Evolutionary conservation across 2,329 filamentous ascomycete genomes (phyloP), one percentile per base, ranked within the genome.

Genomic region (Penicillium nordicum): DNA sequence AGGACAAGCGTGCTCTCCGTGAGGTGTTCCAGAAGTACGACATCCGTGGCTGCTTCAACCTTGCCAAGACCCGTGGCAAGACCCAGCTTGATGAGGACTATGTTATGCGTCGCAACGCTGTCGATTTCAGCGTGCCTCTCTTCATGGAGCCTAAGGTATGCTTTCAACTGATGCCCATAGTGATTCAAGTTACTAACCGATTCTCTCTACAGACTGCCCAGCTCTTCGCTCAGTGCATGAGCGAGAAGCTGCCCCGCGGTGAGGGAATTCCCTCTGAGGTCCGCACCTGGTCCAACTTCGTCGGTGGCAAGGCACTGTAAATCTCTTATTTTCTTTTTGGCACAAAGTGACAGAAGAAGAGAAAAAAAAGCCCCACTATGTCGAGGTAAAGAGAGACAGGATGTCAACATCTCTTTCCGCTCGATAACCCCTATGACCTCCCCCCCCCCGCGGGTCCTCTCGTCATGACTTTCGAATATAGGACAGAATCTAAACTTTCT

Each of bases 121-220:
- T 99, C 55, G 94, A 99, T 79, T 99, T 99, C 75, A 93, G 93
- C 67, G 92, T 97, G 32, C 94, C 94, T 47, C 82, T 99, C 55
- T 97, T 99, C 77, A 97, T 97, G 92, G 93, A 97, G 80, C 91
- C 92, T 53, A 93, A 94, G 88, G 92, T 95, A 81, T 79, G 85
- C 75, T 63, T 25, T 5, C 16, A 30, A 14, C 21, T 21, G 5
- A 25, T 30, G 7, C 23, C 6, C 3, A 21, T 11, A 23, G 18
- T n/a, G 16, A 44, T 30, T 11, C 25, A 29, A 27, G n/a, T 30
- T 40, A 25, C 48, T 63, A 57, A 55, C 56, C 78, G 68, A 79
- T 61, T 11, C 8, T 42, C 11, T 42, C 52, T 43, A 27, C 63
- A 97, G 92, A 99, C 94, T 66, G 93, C 94, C 58, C 87, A 94